Conservation (phyloP, 306 rosid species). For the Castanea sativa region DNA sequence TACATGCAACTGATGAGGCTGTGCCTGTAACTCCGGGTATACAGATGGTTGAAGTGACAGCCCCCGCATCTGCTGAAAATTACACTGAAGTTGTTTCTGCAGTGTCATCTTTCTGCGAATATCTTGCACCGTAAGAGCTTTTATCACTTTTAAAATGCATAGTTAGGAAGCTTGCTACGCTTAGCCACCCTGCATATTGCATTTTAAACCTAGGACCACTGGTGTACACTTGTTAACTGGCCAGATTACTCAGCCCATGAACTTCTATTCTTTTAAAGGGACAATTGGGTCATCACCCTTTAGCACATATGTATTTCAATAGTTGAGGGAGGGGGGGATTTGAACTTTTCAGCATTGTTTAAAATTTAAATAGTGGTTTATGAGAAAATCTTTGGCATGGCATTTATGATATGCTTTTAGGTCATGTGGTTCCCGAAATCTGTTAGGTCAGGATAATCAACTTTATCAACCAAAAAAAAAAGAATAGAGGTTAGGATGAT, state of each 20-base stretch:
- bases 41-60: conserved; percentile 93
- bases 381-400: background rate
- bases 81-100: conserved; percentile 70
- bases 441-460: background rate
- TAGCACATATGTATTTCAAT: too few species aligned
- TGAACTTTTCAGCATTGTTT: background rate
- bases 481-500: background rate
- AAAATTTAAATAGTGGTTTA: background rate
- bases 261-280: background rate
- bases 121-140: conserved; percentile 92
- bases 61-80: conserved; percentile 83
- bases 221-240: background rate
- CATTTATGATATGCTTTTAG: background rate
- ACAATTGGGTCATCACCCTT: background rate
- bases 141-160: background rate
- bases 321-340: too few species aligned
- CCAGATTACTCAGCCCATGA: background rate
- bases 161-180: background rate
- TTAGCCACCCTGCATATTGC: background rate
- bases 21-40: conserved; percentile 90
- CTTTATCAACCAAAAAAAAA: too few species aligned
- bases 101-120: conserved; percentile 82
- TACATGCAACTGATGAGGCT: conserved; percentile 87
- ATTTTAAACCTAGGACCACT: background rate
- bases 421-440: background rate